Percentiles rank a stretch among this genome's conserved stretches.
Conservation (phyloP, 2,329 filamentous ascomycete genomes). For the Atkinsonella hypoxylon region DNA sequence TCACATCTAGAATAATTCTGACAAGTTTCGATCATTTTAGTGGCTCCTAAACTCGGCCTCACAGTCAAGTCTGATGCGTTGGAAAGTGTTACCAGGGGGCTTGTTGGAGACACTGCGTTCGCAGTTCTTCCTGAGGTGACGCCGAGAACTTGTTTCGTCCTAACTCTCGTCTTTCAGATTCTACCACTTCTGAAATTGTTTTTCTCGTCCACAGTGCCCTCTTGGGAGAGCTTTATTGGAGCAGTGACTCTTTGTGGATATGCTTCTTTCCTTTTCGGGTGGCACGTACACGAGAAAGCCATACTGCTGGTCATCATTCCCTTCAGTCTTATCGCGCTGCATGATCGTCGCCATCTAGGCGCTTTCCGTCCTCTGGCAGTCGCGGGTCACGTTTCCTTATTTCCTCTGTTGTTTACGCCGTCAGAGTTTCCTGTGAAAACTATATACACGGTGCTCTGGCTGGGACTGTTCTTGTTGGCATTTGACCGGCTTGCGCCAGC, state of each 20-base stretch:
- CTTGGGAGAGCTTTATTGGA: constrained; percentile 82
- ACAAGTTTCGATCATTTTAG: constrained; percentile 27
- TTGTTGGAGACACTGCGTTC: constrained; percentile 89
- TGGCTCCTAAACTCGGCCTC: constrained; percentile 71
- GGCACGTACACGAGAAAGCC: constrained; percentile 98
- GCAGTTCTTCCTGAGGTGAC: constrained; percentile 83
- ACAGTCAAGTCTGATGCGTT: constrained; percentile 62
- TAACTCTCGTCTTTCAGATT: constrained; percentile 74
- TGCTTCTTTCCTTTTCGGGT: constrained; percentile 92
- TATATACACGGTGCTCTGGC: constrained; percentile 85
- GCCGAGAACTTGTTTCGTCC: constrained; percentile 63
- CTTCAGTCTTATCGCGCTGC: constrained; percentile 83
- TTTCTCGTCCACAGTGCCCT: constrained; percentile 41
- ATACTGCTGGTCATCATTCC: constrained; percentile 89
- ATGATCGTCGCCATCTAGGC: constrained; percentile 78
- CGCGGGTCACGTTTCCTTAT: constrained; percentile 87
- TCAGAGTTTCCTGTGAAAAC: constrained; percentile 92
- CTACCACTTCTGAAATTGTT: constrained; percentile 77
- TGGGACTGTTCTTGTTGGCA: constrained; percentile 69
- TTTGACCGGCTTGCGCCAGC: constrained; percentile 85
- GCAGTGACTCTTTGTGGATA: constrained; percentile 89
- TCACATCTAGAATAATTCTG: not conserved
- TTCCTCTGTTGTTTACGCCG: constrained; percentile 83
- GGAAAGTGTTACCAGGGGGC: constrained; percentile 79
- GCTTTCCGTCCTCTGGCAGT: constrained; percentile 89